These are phyloP conservation scores for Dioscorea cayenensis DNA, from an alignment of 116 monocot species.

Conservation along the genomic window DNA sequence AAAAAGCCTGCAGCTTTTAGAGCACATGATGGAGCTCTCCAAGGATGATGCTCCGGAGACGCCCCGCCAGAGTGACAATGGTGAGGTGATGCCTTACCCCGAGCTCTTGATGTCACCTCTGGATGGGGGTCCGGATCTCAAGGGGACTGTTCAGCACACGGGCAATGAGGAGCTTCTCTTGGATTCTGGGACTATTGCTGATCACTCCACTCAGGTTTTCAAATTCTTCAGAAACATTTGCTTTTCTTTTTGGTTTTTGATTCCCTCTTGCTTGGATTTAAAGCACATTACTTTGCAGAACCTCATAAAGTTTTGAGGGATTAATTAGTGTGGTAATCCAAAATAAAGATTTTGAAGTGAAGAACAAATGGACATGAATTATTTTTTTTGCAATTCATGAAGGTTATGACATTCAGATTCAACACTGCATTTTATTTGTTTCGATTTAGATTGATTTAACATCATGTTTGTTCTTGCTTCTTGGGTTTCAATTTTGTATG, in stretches of 20 bases:
- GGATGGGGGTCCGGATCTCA: conserved; percentile 9
- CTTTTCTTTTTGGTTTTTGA: neutral
- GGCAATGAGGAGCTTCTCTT: conserved; percentile 37
- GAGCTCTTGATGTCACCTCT: conserved; percentile 45
- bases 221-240: neutral
- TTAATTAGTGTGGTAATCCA: no score
- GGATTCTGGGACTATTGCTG: conserved; percentile 12
- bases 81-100: conserved; percentile 31
- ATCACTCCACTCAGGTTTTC: conserved; percentile 38
- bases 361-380: no score
- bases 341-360: no score
- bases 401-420: neutral
- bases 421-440: neutral
- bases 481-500: neutral
- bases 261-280: neutral
- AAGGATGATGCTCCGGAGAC: conserved; percentile 30
- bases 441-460: neutral
- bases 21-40: conserved; percentile 51
- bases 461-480: neutral
- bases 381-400: no score
- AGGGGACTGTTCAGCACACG: conserved; percentile 15
- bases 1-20: conserved; percentile 16
- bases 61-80: conserved; percentile 18
- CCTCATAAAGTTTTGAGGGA: neutral
- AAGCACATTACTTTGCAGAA: neutral